Evolutionary conservation across 148 eudicot genomes (phyloP).

Genomic region (Salicornia ramosissima): DNA sequence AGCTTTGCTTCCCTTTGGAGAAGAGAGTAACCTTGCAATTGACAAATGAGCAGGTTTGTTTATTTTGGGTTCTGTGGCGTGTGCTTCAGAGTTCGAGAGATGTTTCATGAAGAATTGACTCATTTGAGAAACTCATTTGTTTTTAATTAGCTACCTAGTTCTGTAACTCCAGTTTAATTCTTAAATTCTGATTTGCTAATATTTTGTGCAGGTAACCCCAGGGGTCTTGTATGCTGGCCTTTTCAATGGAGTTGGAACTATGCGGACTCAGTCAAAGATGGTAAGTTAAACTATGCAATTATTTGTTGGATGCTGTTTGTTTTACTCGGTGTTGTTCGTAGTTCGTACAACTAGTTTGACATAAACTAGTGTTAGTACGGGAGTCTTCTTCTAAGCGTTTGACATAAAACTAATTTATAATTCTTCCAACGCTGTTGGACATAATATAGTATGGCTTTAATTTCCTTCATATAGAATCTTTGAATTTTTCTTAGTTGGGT

Average conservation of each 20-base stretch:
- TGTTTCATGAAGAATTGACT: neutral
- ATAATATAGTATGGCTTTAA: too few relatives aligned
- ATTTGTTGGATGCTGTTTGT: neutral
- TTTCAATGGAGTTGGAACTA: slow-evolving; percentile 83
- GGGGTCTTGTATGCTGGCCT: slow-evolving; percentile 86
- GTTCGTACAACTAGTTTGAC: too few relatives aligned
- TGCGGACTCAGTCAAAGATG: slow-evolving; percentile 88
- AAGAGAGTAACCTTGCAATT: slow-evolving; percentile 42
- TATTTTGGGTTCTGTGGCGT: slow-evolving; percentile 5
- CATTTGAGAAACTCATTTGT: neutral
- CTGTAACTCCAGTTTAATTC: neutral
- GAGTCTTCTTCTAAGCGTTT: neutral
- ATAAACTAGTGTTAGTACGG: neutral
- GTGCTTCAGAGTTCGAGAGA: neutral
- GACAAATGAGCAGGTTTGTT: slow-evolving; percentile 73
- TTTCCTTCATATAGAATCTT: too few relatives aligned
- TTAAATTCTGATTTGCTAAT: slow-evolving; percentile 16
- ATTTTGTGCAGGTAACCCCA: slow-evolving; percentile 63
- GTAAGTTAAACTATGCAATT: slow-evolving; percentile 27
- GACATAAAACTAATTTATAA: too few relatives aligned
- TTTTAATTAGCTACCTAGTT: slow-evolving; percentile 11
- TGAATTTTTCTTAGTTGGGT: too few relatives aligned
- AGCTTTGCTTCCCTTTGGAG: slow-evolving; percentile 79
- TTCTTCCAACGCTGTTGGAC: too few relatives aligned
- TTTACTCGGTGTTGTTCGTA: neutral